phyloP scores from a whole-genome alignment of 2,329 filamentous ascomycete genomes.

The Scedosporium dehoogii region DNA sequence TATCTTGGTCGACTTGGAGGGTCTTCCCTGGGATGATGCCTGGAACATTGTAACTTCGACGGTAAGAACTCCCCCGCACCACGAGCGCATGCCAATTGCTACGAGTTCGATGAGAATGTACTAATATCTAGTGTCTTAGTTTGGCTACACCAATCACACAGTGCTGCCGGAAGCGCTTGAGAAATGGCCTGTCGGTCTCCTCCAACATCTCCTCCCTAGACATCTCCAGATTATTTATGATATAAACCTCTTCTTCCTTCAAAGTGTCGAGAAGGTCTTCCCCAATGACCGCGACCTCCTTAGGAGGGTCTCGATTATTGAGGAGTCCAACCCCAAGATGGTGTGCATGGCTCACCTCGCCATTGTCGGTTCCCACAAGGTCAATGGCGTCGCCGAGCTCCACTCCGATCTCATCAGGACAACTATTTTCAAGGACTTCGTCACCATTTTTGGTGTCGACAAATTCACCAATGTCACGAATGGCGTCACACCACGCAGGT shows the following conservation, averaged over 20 bases:
- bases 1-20: slow-evolving; percentile 81
- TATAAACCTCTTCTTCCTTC: slow-evolving; percentile 91
- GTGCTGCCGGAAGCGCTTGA: slow-evolving; percentile 93
- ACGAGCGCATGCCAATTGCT: neutral
- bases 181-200: slow-evolving; percentile 91
- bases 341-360: slow-evolving; percentile 94
- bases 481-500: slow-evolving; percentile 89
- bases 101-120: neutral
- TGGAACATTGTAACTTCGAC: slow-evolving; percentile 71
- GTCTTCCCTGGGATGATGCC: slow-evolving; percentile 84
- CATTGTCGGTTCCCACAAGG: slow-evolving; percentile 96
- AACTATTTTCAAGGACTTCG: slow-evolving; percentile 99
- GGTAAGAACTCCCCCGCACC: slow-evolving; percentile 29
- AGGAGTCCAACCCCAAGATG: slow-evolving; percentile 96
- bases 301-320: slow-evolving; percentile 85
- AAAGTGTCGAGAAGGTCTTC: slow-evolving; percentile 81
- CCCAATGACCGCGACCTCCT: slow-evolving; percentile 84
- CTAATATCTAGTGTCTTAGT: slow-evolving; percentile 29
- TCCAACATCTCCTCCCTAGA: slow-evolving; percentile 86
- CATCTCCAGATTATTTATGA: slow-evolving; percentile 98
- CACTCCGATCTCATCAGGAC: slow-evolving; percentile 98
- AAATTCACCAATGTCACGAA: slow-evolving; percentile 99
- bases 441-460: slow-evolving; percentile 86
- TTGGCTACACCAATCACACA: slow-evolving; percentile 98
- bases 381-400: slow-evolving; percentile 95